A percentile compares a stretch with the other conserved stretches of the same genome.
phyloP scores from a whole-genome alignment of 257 asterid genomes.

The Capsicum pubescens region DNA sequence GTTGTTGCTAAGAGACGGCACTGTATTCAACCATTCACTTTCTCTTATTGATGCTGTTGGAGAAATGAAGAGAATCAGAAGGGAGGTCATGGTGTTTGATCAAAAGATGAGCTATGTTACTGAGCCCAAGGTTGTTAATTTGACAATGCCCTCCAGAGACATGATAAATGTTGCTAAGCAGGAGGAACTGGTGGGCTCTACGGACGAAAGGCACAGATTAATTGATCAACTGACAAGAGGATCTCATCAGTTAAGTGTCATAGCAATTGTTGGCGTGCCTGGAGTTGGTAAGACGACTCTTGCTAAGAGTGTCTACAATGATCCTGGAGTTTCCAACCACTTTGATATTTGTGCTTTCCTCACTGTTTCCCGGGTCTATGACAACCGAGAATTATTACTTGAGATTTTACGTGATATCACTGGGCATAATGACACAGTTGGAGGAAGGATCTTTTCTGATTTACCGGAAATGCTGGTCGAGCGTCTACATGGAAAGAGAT shows the following conservation, averaged over 20 bases:
- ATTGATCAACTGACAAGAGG: background rate
- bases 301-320: constrained; percentile 29
- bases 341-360: constrained; percentile 38
- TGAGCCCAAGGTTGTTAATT: no score
- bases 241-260: background rate
- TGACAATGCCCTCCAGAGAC: no score
- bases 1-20: background rate
- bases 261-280: constrained; percentile 36
- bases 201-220: no score
- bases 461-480: background rate
- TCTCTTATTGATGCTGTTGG: background rate
- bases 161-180: no score
- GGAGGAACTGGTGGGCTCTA: background rate
- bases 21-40: background rate
- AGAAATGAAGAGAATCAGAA: background rate
- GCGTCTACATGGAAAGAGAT: constrained; percentile 34
- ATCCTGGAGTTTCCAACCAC: background rate
- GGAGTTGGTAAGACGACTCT: constrained; percentile 47
- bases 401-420: background rate
- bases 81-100: background rate
- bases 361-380: constrained; percentile 27
- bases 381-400: no score
- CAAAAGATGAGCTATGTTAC: background rate
- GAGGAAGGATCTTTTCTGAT: no score
- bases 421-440: background rate